Evolutionary conservation across 345 rosid species (phyloP), one percentile per base, ranked within the genome.

Genomic region (Citrus trifoliata): DNA sequence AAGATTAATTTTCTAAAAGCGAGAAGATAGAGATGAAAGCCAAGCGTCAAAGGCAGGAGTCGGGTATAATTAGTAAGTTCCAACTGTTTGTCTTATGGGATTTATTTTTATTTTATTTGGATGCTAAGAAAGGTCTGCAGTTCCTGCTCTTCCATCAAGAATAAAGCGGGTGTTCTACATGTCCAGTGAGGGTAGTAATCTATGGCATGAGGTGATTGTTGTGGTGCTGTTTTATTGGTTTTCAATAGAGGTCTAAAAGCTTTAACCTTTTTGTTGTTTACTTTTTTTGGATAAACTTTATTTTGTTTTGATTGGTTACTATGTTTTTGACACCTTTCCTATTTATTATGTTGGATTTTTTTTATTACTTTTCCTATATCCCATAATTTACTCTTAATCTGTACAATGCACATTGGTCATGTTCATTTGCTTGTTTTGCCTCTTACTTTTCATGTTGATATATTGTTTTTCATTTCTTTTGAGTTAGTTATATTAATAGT

Each of bases 131-230:
- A 87, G 82, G 79, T 86, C 84, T 63, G 88, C 89, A 37, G 79
- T 76, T 79, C 91, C 93, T 4, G 83, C 84, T 25, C 97, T 95
- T 86, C 91, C 89, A 71, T 87, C 99, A 18, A 88, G 95, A 86
- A 88, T 95, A 85, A 93, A 93, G 88, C 84, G 96, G 82, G 95
- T 95, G 14, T 95, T 95, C 88, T 93, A 95, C 88, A 90, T 95
- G 96, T 95, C 99, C 75, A 93, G 93, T 33, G 98, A 95, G 85
- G 97, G 97, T 80, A 89, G 86, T 66, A 88, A 89, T 82, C 89
- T 91, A 32, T 89, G 92, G 72, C 99, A 93, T 81, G 97, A 95
- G 98, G 98, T 93, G 84, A 80, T 74, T 74, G 5, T 46, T 68
- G 13, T 55, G 53, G 38, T 75, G 12, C 25, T 80, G 51, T 64